phyloP scores from a whole-genome alignment of 169 alveolate genomes.

The Ichthyophthirius multifiliis region DNA sequence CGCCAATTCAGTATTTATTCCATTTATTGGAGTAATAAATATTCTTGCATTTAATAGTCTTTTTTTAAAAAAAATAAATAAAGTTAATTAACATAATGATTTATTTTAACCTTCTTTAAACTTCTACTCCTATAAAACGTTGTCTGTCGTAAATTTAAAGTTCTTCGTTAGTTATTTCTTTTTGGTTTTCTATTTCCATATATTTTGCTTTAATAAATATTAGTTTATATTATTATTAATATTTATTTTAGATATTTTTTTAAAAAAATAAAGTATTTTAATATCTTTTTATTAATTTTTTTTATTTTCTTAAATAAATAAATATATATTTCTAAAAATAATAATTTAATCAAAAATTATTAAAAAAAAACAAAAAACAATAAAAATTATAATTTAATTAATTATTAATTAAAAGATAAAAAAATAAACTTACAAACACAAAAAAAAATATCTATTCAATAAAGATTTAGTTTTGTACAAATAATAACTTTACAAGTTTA shows the following conservation, averaged over 20 bases:
- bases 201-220: neutral
- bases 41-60: slow-evolving; percentile 29
- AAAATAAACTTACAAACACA: too few relatives aligned
- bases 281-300: too few relatives aligned
- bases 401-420: too few relatives aligned
- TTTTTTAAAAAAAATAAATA: neutral
- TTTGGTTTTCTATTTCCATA: slow-evolving; percentile 20
- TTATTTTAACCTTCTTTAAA: slow-evolving; percentile 13
- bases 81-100: neutral
- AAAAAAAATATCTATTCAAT: slow-evolving; percentile 43
- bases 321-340: too few relatives aligned
- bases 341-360: too few relatives aligned
- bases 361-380: too few relatives aligned
- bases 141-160: slow-evolving; percentile 25
- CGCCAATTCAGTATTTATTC: slow-evolving; percentile 34
- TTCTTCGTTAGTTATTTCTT: slow-evolving; percentile 14
- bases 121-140: slow-evolving; percentile 30
- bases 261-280: too few relatives aligned
- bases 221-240: too few relatives aligned
- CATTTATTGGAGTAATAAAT: slow-evolving; percentile 15
- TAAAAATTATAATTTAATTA: too few relatives aligned
- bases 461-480: slow-evolving; percentile 72
- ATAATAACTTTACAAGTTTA: slow-evolving; percentile 85
- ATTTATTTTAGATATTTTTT: too few relatives aligned
- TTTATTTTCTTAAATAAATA: too few relatives aligned